Evolutionary conservation across 2,329 filamentous ascomycete genomes (phyloP), one percentile per base, ranked within the genome.

Genomic region (Claviceps sp.): DNA sequence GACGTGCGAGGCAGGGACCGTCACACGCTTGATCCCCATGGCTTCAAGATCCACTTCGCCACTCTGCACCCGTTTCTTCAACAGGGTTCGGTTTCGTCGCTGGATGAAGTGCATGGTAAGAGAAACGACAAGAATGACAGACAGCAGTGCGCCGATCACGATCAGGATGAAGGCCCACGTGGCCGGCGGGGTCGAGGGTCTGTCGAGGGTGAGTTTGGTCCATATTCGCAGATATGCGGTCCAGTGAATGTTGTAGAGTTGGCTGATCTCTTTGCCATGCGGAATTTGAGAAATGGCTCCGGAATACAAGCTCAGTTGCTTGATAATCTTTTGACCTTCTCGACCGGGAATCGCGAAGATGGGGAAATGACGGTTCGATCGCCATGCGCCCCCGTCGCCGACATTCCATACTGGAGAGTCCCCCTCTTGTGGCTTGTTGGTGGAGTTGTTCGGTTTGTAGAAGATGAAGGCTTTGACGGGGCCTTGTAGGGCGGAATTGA

Each of bases 41-140:
- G 81, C 82, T 66, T 96, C 90, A 3, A 96, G 73, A 61, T 96
- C 87, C 20, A 95, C 82, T 58, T 95, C 86, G 50, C 91, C 90
- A 7, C 74, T 75, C 53, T 80, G 75, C 16, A 96, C 83, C 13
- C 89, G 80, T 47, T 79, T 77, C 49, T 80, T 79, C 11, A 97
- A 71, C 1, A 74, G 74, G 23, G 75, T 74, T 8, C 90, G 80
- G 34, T 88, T 80, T 47, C 80, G 76, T 38, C 81, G 78, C 63
- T 95, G 88, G 34, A 93, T 71, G 22, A 83, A 71, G 59, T 93
- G 88, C 85, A 93, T 94, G 50, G 76, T 70, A 42, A 82, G 63
- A 1, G 81, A 93, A 1, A 82, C 88, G 11, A 71, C 66, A 3
- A 77, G 73, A 43, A 95, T 78, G 52, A 94, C 77, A 44, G 75